Evolutionary conservation across 345 rosid genomes (phyloP), one percentile per base, ranked within the genome.

Genomic region (Linum tenue): DNA sequence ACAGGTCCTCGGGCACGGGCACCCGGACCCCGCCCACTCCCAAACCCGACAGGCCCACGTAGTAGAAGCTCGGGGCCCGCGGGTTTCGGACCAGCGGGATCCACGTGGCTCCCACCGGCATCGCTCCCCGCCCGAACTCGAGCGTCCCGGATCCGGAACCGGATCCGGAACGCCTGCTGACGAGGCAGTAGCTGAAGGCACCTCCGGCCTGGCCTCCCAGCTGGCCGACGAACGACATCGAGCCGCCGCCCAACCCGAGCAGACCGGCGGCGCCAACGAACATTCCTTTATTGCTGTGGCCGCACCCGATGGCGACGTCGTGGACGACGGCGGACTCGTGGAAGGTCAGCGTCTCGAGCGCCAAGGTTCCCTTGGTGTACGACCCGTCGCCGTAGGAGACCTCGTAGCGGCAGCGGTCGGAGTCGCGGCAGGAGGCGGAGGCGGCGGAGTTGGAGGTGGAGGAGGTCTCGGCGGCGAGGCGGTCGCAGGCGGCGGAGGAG

Each of bases 301-400:
- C 99, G 56, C 99, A 94, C 44, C 99, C 99, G 44, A 94, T 94
- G 0, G 99, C 99, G 59, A 94, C 86, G 73, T 86, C 77, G 35
- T 67, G 63, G 69, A 90, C 80, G 67, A 78, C 83, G 11, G 84
- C 76, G 65, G 70, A 63, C 4, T 82, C 85, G 1, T 48, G 53
- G 57, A 94, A 81, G 8, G 97, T 90, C 6, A 94, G 85, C 36
- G 99, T 94, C 58, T 90, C 99, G 12, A 94, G 82, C 5, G 97
- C 99, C 31, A 94, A 63, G 0, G 87, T 83, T 2, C 99, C 99
- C 2, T 90, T 90, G 0, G 99, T 94, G 67, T 80, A 90, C 15
- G 99, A 94, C 22, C 99, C 99, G 65, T 94, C 99, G 4, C 99
- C 97, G 66, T 94, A 94, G 68, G 81, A 78, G 5, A 94, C 97